Base-by-base conservation (phyloP, 148 eudicot species). In the Cornus florida region DNA sequence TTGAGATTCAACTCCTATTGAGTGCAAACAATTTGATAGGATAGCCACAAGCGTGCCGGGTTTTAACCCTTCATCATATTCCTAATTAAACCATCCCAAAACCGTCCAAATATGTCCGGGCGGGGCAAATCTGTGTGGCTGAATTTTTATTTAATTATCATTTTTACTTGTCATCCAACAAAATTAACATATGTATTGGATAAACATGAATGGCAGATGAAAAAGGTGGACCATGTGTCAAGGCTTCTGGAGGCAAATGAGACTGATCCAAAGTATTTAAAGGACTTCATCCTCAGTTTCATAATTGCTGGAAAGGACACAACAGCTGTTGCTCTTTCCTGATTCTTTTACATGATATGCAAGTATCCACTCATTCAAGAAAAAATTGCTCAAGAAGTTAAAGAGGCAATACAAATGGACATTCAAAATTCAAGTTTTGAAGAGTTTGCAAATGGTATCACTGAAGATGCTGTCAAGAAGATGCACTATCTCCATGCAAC, bases 401-500 rank as follows among this genome's bases (percentile, higher is more conserved):
- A n/a, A 22, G 67, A 50, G 31, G 78, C 83, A 5, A 50, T 77
- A 5, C 35, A 73, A 6, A 13, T 62, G 13, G n/a, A 68, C 28
- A 28, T 28, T 7, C 76, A 77, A 28, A 70, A 71, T 5, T 33
- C 60, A 32, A 66, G 67, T 22, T 66, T 80, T 35, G 77, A 80
- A 24, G 88, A 83, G 16, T 28, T 86, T 5, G 83, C 66, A 7
- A 22, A 28, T 8, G 64, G 57, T 12, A 71, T 83, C 33, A 76
- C 62, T 13, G 84, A 81, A 46, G 83, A 76, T 76, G 78, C 83
- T 11, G 77, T 84, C 5, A 78, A 83, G 11, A 81, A 81, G 32
- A 86, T 83, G 89, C 89, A 86, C 50, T 83, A 78, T 70, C 84
- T 86, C 31, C 86, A 86, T 70, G 86, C 89, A 32, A 74, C 85